Evolutionary conservation across 805 yeast species (phyloP).

Genomic region (Metschnikowia borealis): DNA sequence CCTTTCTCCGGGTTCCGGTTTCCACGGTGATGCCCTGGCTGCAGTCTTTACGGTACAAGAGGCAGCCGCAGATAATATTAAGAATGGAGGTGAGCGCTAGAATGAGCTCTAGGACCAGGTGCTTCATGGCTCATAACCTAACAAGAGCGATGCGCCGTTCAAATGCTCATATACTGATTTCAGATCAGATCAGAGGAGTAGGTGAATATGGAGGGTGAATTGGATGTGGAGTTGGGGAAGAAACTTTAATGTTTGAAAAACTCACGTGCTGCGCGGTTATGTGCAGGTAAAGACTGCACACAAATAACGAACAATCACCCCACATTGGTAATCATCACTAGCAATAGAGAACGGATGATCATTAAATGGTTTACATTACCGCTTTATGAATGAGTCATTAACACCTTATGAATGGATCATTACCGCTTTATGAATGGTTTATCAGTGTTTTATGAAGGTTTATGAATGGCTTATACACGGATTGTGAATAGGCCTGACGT

Average conservation of each 20-base stretch:
- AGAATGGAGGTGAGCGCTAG: slow-evolving; percentile 8
- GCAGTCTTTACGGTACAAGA: slow-evolving; percentile 10
- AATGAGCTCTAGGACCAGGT: slow-evolving; percentile 5
- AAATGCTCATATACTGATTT: background rate
- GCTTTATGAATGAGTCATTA: too few species aligned
- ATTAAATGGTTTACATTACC: too few species aligned
- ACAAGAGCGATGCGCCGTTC: background rate
- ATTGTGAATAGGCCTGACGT: too few species aligned
- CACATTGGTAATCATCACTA: too few species aligned
- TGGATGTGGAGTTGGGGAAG: background rate
- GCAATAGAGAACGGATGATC: too few species aligned
- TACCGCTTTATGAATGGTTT: too few species aligned
- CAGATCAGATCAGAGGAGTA: background rate
- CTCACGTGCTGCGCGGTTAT: background rate
- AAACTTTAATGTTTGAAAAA: background rate
- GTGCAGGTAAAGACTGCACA: too few species aligned
- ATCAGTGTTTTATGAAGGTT: too few species aligned
- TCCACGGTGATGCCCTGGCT: slow-evolving; percentile 10
- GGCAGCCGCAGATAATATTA: slow-evolving; percentile 9
- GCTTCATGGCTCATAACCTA: slow-evolving; percentile 2
- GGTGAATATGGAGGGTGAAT: background rate
- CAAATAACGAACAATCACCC: too few species aligned
- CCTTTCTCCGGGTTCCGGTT: slow-evolving; percentile 11
- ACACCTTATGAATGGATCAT: too few species aligned
- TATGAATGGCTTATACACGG: too few species aligned